Evolutionary conservation across 2,329 filamentous ascomycete genomes (phyloP).

Genomic region (Capronia epimyces): DNA sequence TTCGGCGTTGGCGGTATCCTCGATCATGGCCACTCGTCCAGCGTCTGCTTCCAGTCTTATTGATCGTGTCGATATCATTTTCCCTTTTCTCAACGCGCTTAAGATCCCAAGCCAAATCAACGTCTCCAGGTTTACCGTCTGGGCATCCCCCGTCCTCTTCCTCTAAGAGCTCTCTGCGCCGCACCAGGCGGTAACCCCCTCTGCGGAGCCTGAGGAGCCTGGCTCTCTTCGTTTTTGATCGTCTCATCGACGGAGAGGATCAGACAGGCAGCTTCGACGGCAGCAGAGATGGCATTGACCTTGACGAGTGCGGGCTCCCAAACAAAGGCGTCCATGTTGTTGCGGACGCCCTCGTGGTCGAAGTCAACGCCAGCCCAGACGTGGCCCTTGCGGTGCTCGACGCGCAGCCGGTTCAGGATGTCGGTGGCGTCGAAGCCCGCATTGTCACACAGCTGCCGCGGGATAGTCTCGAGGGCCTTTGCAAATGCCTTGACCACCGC

Average conservation of each 20-base stretch:
- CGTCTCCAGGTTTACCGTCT: constrained; percentile 68
- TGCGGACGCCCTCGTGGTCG: constrained; percentile 77
- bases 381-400: constrained; percentile 90
- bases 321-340: constrained; percentile 93
- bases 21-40: no score
- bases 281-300: constrained; percentile 93
- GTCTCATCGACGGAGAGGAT: constrained; percentile 97
- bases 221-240: constrained; percentile 94
- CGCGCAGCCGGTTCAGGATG: constrained; percentile 90
- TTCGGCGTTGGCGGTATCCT: no score
- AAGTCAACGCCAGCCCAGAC: constrained; percentile 97
- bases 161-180: constrained; percentile 80
- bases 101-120: no score
- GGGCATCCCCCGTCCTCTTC: constrained; percentile 83
- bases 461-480: constrained; percentile 93
- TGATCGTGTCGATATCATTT: no score
- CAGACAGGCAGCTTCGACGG: constrained; percentile 89
- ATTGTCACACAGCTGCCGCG: constrained; percentile 95
- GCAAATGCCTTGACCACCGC: constrained; percentile 96
- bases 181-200: constrained; percentile 71
- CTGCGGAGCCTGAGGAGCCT: constrained; percentile 72
- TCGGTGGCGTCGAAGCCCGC: constrained; percentile 97
- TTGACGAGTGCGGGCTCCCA: constrained; percentile 97
- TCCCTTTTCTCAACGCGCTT: no score
- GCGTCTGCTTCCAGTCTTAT: no score